Evolutionary conservation across 176 grass and related monocot genomes (phyloP).

Genomic region (Pontederia paniculata): DNA sequence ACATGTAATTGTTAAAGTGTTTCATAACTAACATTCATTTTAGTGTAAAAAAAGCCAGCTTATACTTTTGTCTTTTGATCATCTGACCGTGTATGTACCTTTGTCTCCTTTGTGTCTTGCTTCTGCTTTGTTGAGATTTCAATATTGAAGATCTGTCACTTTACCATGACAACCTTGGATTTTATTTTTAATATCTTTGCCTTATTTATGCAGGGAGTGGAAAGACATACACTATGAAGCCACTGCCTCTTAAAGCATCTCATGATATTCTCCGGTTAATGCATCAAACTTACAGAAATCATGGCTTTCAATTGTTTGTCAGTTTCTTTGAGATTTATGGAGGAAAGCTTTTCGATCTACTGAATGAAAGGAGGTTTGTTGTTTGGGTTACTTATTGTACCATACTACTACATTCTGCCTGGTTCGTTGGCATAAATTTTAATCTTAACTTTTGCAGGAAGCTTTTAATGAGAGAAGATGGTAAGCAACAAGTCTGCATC

Average conservation of each 20-base stretch:
- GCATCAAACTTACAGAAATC: conserved; percentile 83
- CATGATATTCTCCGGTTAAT: conserved; percentile 96
- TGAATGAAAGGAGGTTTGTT: conserved; percentile 85
- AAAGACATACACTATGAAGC: conserved; percentile 96
- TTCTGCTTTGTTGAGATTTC: conserved; percentile 8
- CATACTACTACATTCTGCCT: conserved; percentile 3
- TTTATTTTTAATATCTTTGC: conserved; percentile 18
- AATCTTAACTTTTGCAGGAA: conserved; percentile 43
- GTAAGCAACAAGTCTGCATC: conserved; percentile 97
- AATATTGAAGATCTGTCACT: neutral
- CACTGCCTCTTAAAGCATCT: conserved; percentile 88
- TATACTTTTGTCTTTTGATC: too few species aligned
- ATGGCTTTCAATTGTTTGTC: conserved; percentile 83
- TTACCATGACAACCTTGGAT: neutral
- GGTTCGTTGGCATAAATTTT: conserved; percentile 9
- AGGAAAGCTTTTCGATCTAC: conserved; percentile 90
- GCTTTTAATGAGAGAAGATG: conserved; percentile 98
- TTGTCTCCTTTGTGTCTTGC: too few species aligned
- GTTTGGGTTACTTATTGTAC: neutral
- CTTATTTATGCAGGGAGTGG: conserved; percentile 64
- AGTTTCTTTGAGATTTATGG: conserved; percentile 99
- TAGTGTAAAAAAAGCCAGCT: too few species aligned
- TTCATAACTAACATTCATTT: too few species aligned
- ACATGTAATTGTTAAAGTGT: too few species aligned
- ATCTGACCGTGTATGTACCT: too few species aligned